Evolutionary conservation across 192 early-diverging fungal species (phyloP).

Genomic region (Coemansia sp.): DNA sequence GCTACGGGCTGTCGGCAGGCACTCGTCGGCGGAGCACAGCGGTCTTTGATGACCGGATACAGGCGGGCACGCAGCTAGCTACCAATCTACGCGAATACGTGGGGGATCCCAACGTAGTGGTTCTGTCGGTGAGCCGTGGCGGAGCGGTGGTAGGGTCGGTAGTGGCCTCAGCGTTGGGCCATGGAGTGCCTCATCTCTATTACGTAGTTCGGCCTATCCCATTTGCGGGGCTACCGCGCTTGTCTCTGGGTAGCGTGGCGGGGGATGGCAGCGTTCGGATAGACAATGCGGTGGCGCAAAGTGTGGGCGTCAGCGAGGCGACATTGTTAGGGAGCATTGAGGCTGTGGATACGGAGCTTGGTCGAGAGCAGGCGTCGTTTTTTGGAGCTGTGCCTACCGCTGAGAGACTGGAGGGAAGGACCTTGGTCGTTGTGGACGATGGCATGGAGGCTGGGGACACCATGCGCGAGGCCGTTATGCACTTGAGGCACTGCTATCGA

Average conservation of each 20-base stretch:
- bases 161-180: slow-evolving; percentile 26
- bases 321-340: slow-evolving; percentile 16
- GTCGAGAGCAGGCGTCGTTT: slow-evolving; percentile 32
- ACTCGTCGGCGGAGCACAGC: slow-evolving; percentile 7
- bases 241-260: slow-evolving; percentile 52
- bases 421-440: slow-evolving; percentile 51
- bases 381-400: background rate
- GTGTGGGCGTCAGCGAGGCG: slow-evolving; percentile 22
- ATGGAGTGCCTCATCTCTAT: slow-evolving; percentile 28
- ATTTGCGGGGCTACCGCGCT: slow-evolving; percentile 32
- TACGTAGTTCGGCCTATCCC: slow-evolving; percentile 42
- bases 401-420: slow-evolving; percentile 18
- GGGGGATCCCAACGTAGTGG: slow-evolving; percentile 20
- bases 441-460: slow-evolving; percentile 52
- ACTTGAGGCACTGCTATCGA: slow-evolving; percentile 37
- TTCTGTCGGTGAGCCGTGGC: slow-evolving; percentile 48
- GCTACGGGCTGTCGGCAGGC: slow-evolving; percentile 1
- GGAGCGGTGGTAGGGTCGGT: slow-evolving; percentile 46
- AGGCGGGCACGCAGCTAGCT: slow-evolving; percentile 44
- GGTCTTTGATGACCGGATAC: slow-evolving; percentile 40
- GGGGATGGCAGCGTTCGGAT: slow-evolving; percentile 50
- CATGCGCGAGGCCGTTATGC: slow-evolving; percentile 52
- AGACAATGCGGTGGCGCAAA: slow-evolving; percentile 36
- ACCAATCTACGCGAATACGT: slow-evolving; percentile 32
- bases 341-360: slow-evolving; percentile 13